A percentile compares a stretch with the other conserved stretches of the same genome.
phyloP scores from a whole-genome alignment of 805 yeast genomes.

The Cyberlindnera misumaiensis region DNA sequence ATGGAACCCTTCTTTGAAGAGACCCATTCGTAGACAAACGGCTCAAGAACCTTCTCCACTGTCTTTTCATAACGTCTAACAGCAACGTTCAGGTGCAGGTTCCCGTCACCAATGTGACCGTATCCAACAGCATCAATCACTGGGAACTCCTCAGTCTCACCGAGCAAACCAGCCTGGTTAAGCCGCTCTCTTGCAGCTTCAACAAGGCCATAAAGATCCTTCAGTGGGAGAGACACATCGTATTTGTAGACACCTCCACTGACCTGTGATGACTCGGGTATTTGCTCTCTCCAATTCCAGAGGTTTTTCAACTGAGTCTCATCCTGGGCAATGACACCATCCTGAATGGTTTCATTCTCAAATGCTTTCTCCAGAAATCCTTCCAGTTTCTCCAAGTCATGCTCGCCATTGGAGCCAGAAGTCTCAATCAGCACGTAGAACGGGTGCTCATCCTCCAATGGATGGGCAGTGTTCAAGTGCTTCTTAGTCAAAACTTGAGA shows the following conservation, averaged over 20 bases:
- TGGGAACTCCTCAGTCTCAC: constrained; percentile 61
- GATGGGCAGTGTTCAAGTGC: constrained; percentile 59
- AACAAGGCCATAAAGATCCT: constrained; percentile 74
- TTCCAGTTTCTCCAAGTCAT: constrained; percentile 87
- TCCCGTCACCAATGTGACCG: constrained; percentile 98
- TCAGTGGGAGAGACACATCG: constrained; percentile 87
- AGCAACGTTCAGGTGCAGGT: constrained; percentile 87
- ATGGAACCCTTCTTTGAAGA: constrained; percentile 68
- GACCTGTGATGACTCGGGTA: constrained; percentile 81
- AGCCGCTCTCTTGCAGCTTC: constrained; percentile 66
- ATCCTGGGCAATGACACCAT: constrained; percentile 95
- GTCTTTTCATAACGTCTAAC: constrained; percentile 75
- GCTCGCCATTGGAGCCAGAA: constrained; percentile 90
- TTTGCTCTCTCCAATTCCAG: constrained; percentile 95
- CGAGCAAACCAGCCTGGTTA: constrained; percentile 48
- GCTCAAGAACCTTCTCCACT: constrained; percentile 80
- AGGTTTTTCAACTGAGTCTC: constrained; percentile 76
- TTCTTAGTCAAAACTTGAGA: constrained; percentile 59
- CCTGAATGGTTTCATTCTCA: constrained; percentile 80
- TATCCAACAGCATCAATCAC: constrained; percentile 90
- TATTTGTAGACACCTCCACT: constrained; percentile 96
- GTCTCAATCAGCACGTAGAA: constrained; percentile 92
- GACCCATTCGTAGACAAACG: constrained; percentile 93
- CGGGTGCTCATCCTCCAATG: constrained; percentile 78
- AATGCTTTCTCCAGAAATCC: constrained; percentile 74